Evolutionary conservation across 371 early-diverging fungal species (phyloP), one percentile per base, ranked within the genome.

Genomic region (Funneliformis caledonium): DNA sequence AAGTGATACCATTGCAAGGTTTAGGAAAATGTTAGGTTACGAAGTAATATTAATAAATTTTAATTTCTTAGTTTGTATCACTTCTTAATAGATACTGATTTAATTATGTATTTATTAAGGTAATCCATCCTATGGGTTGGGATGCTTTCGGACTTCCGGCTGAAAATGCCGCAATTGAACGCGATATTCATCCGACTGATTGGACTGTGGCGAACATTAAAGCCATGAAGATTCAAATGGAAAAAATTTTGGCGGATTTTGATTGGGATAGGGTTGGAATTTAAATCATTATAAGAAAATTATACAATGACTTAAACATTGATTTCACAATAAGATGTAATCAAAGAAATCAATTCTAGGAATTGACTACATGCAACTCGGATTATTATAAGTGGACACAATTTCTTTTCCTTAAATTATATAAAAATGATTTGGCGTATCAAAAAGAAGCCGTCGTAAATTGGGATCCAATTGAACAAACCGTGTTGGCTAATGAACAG

Each of bases 101-200:
- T 37, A 37, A 37, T 37, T 45, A 31, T 50, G 33, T 22, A 65
- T 8, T 43, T 33, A 70, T 64, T 45, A 83, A 92, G 86, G 93
- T 94, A 5, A 82, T 97, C 0, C 95, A 95, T 85, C 97, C 99
- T 1, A 99, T 99, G 94, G 99, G 99, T 5, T 99, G 99, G 95
- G 99, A 99, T 84, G 97, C 99, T 8, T 99, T 99, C 88, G 99
- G 99, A 5, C 91, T 99, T 14, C 99, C 99, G 0, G 99, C 98
- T 14, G 99, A 99, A 84, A 99, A 99, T 85, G 97, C 97, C 0
- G 99, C 99, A 2, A 95, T 97, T 50, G 96, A 97, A 82, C 90
- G 95, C 19, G 90, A 91, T 7, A 87, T 94, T 50, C 91, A 91
- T 52, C 98, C 99, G 4, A 85, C 86, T 4, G 92, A 92, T 19